These are phyloP conservation scores for Oryza glumipatula DNA, from an alignment of 176 grass and related monocot genomes.

Conservation along the genomic window DNA sequence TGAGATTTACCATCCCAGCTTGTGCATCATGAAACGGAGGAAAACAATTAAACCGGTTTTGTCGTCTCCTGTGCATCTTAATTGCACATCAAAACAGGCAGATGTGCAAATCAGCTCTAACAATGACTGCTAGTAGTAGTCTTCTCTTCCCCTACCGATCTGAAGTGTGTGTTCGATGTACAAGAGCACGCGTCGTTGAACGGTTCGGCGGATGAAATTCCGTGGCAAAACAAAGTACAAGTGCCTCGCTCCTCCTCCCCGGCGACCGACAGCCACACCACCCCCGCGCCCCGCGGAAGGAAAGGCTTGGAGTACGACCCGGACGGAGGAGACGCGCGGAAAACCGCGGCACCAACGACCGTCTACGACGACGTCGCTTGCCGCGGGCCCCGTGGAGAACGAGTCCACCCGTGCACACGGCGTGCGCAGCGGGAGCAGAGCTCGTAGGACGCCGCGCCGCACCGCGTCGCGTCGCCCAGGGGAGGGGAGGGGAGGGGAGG, in stretches of 20 bases:
- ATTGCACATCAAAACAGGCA: not conserved
- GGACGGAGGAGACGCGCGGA: slow-evolving; percentile 10
- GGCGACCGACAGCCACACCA: not conserved
- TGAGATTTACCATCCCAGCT: no score
- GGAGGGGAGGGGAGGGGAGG: not conserved
- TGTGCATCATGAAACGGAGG: not conserved
- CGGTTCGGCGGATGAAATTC: slow-evolving; percentile 5
- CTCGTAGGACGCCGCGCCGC: no score
- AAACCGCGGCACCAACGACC: slow-evolving; percentile 30
- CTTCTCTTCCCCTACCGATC: not conserved
- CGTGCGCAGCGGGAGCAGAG: not conserved
- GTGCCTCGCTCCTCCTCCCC: not conserved
- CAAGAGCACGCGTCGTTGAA: slow-evolving; percentile 5
- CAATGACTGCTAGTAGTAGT: not conserved
- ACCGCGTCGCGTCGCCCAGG: not conserved
- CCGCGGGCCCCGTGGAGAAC: slow-evolving; percentile 3
- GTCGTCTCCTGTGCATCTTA: not conserved
- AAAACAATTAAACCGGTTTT: not conserved
- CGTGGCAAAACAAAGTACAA: not conserved
- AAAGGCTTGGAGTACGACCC: not conserved
- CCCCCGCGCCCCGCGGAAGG: not conserved
- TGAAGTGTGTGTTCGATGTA: no score
- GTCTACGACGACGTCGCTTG: not conserved
- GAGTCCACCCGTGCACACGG: slow-evolving; percentile 29
- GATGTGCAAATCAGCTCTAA: no score